phyloP scores from a whole-genome alignment of 306 rosid genomes.

The Rosa multiflora region DNA sequence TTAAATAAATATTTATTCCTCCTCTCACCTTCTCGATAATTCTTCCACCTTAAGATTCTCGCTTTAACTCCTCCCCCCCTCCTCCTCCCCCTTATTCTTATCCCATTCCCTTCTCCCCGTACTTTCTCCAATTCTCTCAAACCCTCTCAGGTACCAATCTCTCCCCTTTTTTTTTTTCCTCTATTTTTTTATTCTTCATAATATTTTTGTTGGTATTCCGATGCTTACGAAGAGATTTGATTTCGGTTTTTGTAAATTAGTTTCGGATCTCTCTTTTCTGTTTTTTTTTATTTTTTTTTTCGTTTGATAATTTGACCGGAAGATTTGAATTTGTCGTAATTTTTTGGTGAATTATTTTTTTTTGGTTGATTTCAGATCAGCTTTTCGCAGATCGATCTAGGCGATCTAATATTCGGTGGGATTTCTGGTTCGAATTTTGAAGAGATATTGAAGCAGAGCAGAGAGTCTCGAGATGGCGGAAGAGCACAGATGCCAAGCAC shows the following conservation, averaged over 20 bases:
- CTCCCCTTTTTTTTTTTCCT: not conserved
- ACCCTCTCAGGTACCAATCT: constrained; percentile 28
- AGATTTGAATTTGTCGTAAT: not conserved
- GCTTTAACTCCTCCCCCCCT: not conserved
- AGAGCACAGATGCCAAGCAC: constrained; percentile 84
- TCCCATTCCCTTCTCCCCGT: not conserved
- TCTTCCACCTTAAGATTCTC: constrained; percentile 52
- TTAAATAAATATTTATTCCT: constrained; percentile 23
- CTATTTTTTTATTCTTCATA: not conserved
- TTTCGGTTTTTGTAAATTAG: not conserved
- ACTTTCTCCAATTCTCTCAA: not conserved
- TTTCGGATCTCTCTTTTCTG: not conserved
- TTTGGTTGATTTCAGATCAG: not conserved
- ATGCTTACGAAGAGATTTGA: not conserved
- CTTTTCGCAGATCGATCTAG: not conserved
- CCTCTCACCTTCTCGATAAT: constrained; percentile 12
- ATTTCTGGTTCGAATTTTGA: not conserved
- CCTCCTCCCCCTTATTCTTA: constrained; percentile 12
- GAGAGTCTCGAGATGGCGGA: constrained; percentile 59
- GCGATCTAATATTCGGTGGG: not conserved
- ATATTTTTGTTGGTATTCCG: not conserved
- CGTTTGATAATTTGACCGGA: no score
- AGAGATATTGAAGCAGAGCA: not conserved
- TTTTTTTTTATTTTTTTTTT: not conserved
- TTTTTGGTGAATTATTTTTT: not conserved